Evolutionary conservation across 179 eudicot species (phyloP).

Genomic region (Corrigiola litoralis): DNA sequence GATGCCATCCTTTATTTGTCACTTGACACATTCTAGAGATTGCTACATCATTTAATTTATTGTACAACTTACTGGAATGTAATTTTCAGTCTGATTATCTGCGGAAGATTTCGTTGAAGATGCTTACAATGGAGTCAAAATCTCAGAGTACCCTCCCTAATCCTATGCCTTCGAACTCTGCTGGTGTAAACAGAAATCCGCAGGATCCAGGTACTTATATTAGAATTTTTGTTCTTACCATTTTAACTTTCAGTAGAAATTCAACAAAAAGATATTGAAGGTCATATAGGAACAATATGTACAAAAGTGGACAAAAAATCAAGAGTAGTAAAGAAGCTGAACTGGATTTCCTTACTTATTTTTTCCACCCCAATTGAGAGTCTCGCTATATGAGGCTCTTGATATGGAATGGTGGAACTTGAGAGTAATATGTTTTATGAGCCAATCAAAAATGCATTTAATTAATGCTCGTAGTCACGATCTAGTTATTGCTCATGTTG

Average conservation of each 20-base stretch:
- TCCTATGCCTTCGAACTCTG: slow-evolving; percentile 58
- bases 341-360: too few species aligned
- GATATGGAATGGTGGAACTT: too few species aligned
- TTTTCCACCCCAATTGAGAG: too few species aligned
- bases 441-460: too few species aligned
- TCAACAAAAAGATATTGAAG: too few species aligned
- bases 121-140: slow-evolving; percentile 89
- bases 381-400: too few species aligned
- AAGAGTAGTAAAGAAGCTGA: too few species aligned
- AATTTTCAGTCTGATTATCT: slow-evolving; percentile 79
- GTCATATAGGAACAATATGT: too few species aligned
- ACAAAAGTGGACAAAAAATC: too few species aligned
- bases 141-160: slow-evolving; percentile 58
- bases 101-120: slow-evolving; percentile 86
- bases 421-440: too few species aligned
- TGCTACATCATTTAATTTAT: not conserved
- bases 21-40: not conserved
- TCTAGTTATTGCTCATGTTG: too few species aligned
- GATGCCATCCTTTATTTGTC: not conserved
- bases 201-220: slow-evolving; percentile 63
- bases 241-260: not conserved
- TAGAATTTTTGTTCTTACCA: not conserved
- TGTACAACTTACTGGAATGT: not conserved
- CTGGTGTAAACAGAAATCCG: slow-evolving; percentile 49
- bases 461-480: too few species aligned